A percentile compares a stretch with the other conserved stretches of the same genome.
phyloP scores from a whole-genome alignment of 805 yeast genomes.

The Ogataea trehalophila region DNA sequence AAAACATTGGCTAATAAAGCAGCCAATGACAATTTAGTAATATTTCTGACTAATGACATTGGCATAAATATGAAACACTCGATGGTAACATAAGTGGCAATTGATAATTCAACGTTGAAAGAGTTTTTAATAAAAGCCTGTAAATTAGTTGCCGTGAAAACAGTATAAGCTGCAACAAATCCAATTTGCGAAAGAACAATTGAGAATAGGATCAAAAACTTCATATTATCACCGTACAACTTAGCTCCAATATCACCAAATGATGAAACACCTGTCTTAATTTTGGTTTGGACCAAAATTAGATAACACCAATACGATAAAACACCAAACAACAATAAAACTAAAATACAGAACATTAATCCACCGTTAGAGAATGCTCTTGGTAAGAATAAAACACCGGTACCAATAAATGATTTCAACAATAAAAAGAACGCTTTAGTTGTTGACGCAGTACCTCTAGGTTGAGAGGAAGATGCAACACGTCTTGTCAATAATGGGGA shows the following conservation, averaged over 20 bases:
- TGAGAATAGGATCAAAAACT: conserved; percentile 55
- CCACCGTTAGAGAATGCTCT: conserved; percentile 74
- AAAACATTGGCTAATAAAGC: conserved; percentile 70
- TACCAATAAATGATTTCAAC: conserved; percentile 72
- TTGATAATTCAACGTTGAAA: conserved; percentile 35
- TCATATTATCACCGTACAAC: conserved; percentile 63
- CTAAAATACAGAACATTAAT: conserved; percentile 47
- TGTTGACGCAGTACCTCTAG: conserved; percentile 65
- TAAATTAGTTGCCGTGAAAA: conserved; percentile 70
- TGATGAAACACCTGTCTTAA: conserved; percentile 58
- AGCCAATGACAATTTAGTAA: conserved; percentile 66
- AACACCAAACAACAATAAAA: conserved; percentile 56
- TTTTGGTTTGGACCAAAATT: conserved; percentile 55
- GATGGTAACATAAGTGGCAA: conserved; percentile 43
- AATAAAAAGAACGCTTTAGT: conserved; percentile 65
- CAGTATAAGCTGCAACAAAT: conserved; percentile 75
- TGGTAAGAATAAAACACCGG: conserved; percentile 70
- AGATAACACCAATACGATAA: conserved; percentile 78
- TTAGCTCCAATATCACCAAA: conserved; percentile 71
- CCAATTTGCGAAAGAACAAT: conserved; percentile 72
- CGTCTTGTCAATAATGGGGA: conserved; percentile 17
- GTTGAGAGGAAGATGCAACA: conserved; percentile 3
- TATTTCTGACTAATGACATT: conserved; percentile 67
- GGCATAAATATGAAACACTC: conserved; percentile 63
- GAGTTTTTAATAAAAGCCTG: conserved; percentile 56